These are phyloP conservation scores for Besnoitia besnoiti DNA, from an alignment of 169 alveolate genomes.

Conservation along the genomic window DNA sequence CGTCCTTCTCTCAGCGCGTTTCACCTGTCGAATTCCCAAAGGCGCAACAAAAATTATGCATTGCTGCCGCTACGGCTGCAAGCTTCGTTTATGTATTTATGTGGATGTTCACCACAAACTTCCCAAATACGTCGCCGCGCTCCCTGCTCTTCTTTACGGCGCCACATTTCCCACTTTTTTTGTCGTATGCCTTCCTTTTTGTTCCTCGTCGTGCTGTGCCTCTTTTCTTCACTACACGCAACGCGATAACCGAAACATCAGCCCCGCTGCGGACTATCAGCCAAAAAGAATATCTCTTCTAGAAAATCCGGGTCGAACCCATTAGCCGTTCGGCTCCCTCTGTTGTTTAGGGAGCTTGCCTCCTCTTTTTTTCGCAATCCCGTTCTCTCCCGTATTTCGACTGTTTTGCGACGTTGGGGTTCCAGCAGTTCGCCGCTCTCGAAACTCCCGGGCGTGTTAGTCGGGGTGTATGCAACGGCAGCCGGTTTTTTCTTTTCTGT, in stretches of 20 bases:
- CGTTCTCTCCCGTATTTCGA: background rate
- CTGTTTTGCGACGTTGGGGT: background rate
- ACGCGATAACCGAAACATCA: background rate
- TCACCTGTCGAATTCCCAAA: background rate
- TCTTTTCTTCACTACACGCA: background rate
- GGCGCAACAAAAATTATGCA: background rate
- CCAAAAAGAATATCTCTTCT: background rate
- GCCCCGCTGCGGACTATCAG: background rate
- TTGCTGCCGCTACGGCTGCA: background rate
- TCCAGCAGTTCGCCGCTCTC: background rate
- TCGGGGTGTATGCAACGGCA: no score
- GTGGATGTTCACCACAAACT: background rate
- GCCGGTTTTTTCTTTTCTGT: background rate
- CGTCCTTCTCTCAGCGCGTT: background rate
- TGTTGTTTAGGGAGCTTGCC: background rate
- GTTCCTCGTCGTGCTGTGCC: conserved; percentile 4
- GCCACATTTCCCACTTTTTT: background rate
- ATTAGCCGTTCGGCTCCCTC: background rate
- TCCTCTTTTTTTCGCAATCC: background rate
- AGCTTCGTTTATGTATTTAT: background rate
- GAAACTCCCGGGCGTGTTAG: no score
- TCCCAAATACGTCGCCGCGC: background rate
- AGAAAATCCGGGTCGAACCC: background rate
- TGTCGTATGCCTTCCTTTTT: background rate
- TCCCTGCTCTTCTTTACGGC: background rate